phyloP scores from a whole-genome alignment of 371 early-diverging fungal species.

The Mortierella polycephala region DNA sequence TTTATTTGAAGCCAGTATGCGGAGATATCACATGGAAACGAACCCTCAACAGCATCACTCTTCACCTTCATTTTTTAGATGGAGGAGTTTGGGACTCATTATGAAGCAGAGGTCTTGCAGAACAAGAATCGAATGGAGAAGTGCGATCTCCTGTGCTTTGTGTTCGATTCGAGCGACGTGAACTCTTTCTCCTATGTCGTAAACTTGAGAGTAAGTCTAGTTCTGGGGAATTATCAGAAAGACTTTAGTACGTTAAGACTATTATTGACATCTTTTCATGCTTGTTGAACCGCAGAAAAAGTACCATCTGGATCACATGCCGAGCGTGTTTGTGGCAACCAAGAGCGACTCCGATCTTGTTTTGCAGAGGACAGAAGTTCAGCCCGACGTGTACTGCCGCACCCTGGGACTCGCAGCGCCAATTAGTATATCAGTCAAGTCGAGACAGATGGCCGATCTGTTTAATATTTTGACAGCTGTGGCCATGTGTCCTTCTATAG shows the following conservation, averaged over 20 bases:
- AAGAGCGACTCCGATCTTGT: slow-evolving; percentile 94
- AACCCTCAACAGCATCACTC: background rate
- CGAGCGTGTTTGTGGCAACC: slow-evolving; percentile 92
- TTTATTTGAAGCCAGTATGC: background rate
- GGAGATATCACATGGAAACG: background rate
- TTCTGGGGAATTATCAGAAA: background rate
- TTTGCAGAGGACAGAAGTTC: slow-evolving; percentile 75
- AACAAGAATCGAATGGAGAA: slow-evolving; percentile 82
- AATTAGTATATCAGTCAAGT: slow-evolving; percentile 88
- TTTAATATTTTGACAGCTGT: slow-evolving; percentile 87
- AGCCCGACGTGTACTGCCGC: slow-evolving; percentile 94
- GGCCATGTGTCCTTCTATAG: slow-evolving; percentile 81
- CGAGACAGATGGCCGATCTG: slow-evolving; percentile 85
- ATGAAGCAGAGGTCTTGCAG: slow-evolving; percentile 82
- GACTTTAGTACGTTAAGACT: background rate
- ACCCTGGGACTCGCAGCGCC: slow-evolving; percentile 87
- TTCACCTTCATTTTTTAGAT: slow-evolving; percentile 61
- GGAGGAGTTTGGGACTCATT: slow-evolving; percentile 88
- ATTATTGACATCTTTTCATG: slow-evolving; percentile 1
- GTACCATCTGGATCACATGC: slow-evolving; percentile 85
- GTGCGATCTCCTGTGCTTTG: slow-evolving; percentile 93
- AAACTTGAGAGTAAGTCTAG: slow-evolving; percentile 74
- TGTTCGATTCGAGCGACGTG: slow-evolving; percentile 94
- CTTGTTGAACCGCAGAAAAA: slow-evolving; percentile 63
- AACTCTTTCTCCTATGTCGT: slow-evolving; percentile 93